Conservation (phyloP, 495 filamentous ascomycete genomes). For the Lichenothelia convexa region DNA sequence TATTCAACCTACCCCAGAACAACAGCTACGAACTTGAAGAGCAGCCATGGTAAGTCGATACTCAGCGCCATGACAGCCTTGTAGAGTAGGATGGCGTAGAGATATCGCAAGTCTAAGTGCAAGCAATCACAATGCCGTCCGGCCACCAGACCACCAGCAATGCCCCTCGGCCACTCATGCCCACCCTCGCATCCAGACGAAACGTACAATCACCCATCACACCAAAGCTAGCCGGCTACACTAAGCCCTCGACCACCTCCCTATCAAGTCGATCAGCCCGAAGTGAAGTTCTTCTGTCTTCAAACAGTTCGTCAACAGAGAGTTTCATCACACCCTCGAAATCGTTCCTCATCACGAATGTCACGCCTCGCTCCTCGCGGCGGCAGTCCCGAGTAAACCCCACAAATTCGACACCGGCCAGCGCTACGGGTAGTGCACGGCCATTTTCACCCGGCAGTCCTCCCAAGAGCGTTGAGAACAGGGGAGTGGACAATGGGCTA, state of each 20-base stretch:
- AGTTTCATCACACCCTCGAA: constrained; percentile 16
- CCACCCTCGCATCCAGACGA: constrained; percentile 19
- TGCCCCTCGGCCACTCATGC: constrained; percentile 15
- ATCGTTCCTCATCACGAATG: constrained; percentile 17
- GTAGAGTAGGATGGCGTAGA: too few species aligned
- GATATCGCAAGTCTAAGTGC: too few species aligned
- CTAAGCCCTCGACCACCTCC: constrained; percentile 8
- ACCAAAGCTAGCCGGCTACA: constrained; percentile 16
- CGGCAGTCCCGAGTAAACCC: constrained; percentile 20
- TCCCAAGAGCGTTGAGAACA: too few species aligned
- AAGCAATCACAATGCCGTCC: constrained; percentile 1
- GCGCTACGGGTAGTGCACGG: constrained; percentile 3
- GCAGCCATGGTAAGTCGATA: too few species aligned
- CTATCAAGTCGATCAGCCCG: constrained; percentile 5
- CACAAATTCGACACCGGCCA: constrained; percentile 14
- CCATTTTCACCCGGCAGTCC: too few species aligned
- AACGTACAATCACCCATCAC: constrained; percentile 18
- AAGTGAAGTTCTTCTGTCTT: constrained; percentile 6
- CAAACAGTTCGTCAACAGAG: constrained; percentile 8
- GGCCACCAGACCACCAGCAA: constrained; percentile 3
- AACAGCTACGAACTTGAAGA: too few species aligned
- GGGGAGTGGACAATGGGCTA: too few species aligned
- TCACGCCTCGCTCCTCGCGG: constrained; percentile 24
- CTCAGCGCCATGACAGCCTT: too few species aligned
- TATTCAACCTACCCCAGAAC: too few species aligned